A percentile compares a stretch with the other conserved stretches of the same genome.
Evolutionary conservation across 1,284 basidiomycete genomes (phyloP).

Genomic region (Grifola frondosa): DNA sequence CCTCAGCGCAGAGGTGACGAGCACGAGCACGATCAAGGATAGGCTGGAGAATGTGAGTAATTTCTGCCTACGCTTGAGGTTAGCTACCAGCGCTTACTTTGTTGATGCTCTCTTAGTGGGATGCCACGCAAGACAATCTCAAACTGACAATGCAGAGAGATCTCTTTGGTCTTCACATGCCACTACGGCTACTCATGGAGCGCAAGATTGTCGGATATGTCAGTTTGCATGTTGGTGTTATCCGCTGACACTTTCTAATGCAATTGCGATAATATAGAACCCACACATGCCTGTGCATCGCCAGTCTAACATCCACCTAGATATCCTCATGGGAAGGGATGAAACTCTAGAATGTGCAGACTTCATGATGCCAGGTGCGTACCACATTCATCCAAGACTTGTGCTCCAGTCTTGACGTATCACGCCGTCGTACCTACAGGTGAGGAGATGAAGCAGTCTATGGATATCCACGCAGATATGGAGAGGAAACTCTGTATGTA

Average conservation of each 20-base stretch:
- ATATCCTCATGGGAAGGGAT: conserved; percentile 90
- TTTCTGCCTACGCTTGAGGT: not conserved
- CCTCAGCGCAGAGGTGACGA: conserved; percentile 68
- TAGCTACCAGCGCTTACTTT: not conserved
- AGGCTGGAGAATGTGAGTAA: conserved; percentile 69
- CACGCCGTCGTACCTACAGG: conserved; percentile 37
- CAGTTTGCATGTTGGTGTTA: conserved; percentile 28
- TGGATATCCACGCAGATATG: conserved; percentile 72
- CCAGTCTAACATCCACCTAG: conserved; percentile 80
- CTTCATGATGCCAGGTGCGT: conserved; percentile 48
- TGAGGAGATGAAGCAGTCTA: conserved; percentile 47
- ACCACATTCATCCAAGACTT: not conserved
- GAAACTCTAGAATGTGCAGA: conserved; percentile 61
- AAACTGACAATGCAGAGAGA: conserved; percentile 86
- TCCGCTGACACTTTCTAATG: not conserved
- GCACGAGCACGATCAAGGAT: conserved; percentile 53
- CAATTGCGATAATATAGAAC: conserved; percentile 40
- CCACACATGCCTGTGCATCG: conserved; percentile 63
- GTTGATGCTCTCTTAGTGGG: conserved; percentile 66
- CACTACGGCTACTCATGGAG: conserved; percentile 92
- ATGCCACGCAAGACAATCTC: conserved; percentile 86
- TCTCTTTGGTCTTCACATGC: conserved; percentile 84
- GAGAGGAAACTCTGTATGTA: conserved; percentile 65
- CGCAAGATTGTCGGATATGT: conserved; percentile 82
- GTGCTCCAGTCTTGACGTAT: not conserved